Percentiles rank a stretch among this genome's conserved stretches.
Evolutionary conservation across 2,329 filamentous ascomycete genomes (phyloP).

Genomic region (Cladophialophora bantiana): DNA sequence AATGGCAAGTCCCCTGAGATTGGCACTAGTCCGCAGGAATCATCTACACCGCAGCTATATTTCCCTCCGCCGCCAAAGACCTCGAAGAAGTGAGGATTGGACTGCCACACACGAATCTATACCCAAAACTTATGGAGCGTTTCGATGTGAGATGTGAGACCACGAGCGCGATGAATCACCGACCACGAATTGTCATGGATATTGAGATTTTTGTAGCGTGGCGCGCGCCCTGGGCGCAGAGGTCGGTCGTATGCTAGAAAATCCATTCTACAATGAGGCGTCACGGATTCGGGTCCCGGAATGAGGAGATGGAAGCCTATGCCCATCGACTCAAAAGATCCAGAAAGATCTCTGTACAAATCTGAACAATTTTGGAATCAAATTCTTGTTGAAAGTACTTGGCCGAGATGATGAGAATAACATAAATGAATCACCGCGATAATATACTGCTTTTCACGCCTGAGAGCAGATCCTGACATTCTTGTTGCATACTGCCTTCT

Average conservation of each 20-base stretch:
- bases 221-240: not conserved
- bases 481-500: too few relatives aligned
- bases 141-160: not conserved
- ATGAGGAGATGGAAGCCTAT: not conserved
- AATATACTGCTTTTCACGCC: too few relatives aligned
- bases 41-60: slow-evolving; percentile 33
- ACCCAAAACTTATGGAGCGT: not conserved
- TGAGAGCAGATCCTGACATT: too few relatives aligned
- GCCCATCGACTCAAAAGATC: not conserved
- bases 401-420: too few relatives aligned
- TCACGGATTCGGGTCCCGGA: not conserved
- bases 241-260: not conserved
- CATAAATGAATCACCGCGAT: too few relatives aligned
- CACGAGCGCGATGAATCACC: not conserved
- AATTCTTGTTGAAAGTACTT: not conserved
- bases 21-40: slow-evolving; percentile 27
- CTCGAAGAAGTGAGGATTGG: slow-evolving; percentile 30
- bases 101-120: not conserved
- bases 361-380: not conserved
- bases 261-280: not conserved
- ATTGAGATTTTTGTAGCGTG: not conserved
- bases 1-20: slow-evolving; percentile 28
- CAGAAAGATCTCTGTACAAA: not conserved
- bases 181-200: not conserved
- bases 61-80: slow-evolving; percentile 37